These are phyloP conservation scores for Chernovozyma aurita DNA, from an alignment of 1,139 yeast species.

Conservation along the genomic window DNA sequence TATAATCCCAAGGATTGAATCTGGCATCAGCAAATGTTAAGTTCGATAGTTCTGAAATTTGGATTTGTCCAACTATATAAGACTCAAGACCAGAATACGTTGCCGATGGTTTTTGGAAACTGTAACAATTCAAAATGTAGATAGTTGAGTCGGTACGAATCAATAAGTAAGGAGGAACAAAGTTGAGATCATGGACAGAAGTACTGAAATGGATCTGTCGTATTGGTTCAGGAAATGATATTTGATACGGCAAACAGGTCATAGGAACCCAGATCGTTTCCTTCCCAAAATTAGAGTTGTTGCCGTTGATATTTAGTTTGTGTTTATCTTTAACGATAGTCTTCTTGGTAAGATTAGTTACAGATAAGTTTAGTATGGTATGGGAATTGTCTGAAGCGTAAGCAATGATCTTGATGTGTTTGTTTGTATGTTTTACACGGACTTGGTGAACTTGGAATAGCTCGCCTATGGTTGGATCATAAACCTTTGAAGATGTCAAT, in stretches of 20 bases:
- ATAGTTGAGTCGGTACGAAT: conserved; percentile 25
- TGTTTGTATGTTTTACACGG: conserved; percentile 10
- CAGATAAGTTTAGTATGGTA: conserved; percentile 23
- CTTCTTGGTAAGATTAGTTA: conserved; percentile 9
- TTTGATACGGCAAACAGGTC: conserved; percentile 15
- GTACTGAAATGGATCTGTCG: conserved; percentile 33
- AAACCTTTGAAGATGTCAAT: conserved; percentile 24
- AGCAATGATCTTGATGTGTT: conserved; percentile 20
- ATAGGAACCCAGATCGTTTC: conserved; percentile 9
- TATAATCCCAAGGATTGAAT: conserved; percentile 36
- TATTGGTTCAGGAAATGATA: conserved; percentile 31
- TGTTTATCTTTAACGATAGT: conserved; percentile 1
- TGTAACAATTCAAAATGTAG: conserved; percentile 19
- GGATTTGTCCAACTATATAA: conserved; percentile 20
- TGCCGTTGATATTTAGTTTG: conserved; percentile 1
- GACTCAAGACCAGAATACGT: conserved; percentile 12
- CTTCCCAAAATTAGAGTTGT: too few species aligned
- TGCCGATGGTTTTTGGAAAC: neutral
- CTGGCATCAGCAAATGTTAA: conserved; percentile 43
- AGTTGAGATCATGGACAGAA: conserved; percentile 11
- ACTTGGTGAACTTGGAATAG: conserved; percentile 19
- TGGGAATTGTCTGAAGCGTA: conserved; percentile 32
- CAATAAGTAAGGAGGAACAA: conserved; percentile 18
- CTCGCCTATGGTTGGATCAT: conserved; percentile 36
- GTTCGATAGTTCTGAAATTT: conserved; percentile 18